Base-by-base conservation (phyloP, 306 rosid genomes). In the Trichosanthes truncata region DNA sequence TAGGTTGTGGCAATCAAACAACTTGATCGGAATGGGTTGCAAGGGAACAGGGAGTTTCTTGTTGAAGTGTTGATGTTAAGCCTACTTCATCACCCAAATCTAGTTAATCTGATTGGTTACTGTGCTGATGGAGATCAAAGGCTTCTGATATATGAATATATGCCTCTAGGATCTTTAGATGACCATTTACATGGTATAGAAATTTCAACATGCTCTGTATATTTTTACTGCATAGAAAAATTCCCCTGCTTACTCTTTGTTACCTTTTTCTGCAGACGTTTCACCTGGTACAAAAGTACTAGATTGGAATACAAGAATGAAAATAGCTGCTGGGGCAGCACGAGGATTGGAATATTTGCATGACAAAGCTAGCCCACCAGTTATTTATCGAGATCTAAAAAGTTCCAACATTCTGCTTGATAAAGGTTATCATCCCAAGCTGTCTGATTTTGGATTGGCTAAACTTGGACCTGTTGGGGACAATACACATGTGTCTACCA, bases 71-170 rank as follows among this genome's bases (percentile, higher is more conserved):
- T 94, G 88, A 92, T 92, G 97, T 75, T 92, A 84, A 92, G 98
- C 85, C 90, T 92, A 59, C 95, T 91, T 83, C 98, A 94, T 85
- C 98, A 94, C 84, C 87, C 92, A 57, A 92, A 94, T 87, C 97
- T 94, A 69, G 98, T 92, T 81, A 92, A 92, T 82, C 91, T 94
- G 35, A 90, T 88, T 69, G 98, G 98, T 76, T 94, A 94, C 83
- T 94, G 98, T 82, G 97, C 93, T 81, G 98, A 92, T 82, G 98
- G 97, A 80, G 97, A 92, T 88, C 98, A 92, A 83, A 91, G 98
- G 93, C 97, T 94, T 81, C 89, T 94, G 63, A 91, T 94, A 84
- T 94, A 94, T 84, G 97, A 94, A 83, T 92, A 83, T 79, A 94
- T 94, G 98, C 83, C 97, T 26, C 83, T 94, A 66, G 98, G 98